phyloP scores from a whole-genome alignment of 371 early-diverging fungal genomes.

The Lichtheimia ornata region DNA sequence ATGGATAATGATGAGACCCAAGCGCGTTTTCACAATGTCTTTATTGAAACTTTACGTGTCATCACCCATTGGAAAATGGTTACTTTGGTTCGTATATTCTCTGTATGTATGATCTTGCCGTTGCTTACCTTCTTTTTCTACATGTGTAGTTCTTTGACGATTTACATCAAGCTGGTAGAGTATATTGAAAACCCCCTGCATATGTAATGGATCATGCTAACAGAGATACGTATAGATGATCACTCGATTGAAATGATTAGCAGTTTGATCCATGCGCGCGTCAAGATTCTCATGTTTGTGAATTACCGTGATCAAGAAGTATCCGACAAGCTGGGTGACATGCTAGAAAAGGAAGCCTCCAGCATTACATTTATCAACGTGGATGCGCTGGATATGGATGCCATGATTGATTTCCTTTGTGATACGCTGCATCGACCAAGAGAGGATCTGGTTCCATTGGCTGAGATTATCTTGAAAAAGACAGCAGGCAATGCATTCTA shows the following conservation, averaged over 20 bases:
- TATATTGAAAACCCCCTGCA: background rate
- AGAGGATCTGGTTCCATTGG: slow-evolving; percentile 31
- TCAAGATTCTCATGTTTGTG: slow-evolving; percentile 34
- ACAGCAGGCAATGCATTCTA: slow-evolving; percentile 47
- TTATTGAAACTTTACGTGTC: slow-evolving; percentile 43
- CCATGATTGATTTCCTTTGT: slow-evolving; percentile 32
- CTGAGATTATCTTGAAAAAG: slow-evolving; percentile 33
- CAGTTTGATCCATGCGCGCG: slow-evolving; percentile 28
- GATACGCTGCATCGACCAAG: slow-evolving; percentile 33
- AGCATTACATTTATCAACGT: slow-evolving; percentile 27
- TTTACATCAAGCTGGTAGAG: slow-evolving; percentile 36
- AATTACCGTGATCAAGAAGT: slow-evolving; percentile 40
- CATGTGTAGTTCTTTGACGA: slow-evolving; percentile 40
- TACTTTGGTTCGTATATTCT: slow-evolving; percentile 27
- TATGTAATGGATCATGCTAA: background rate
- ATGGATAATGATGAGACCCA: slow-evolving; percentile 39
- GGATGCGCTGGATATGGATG: slow-evolving; percentile 31
- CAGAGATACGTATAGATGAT: slow-evolving; percentile 21
- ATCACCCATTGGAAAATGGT: slow-evolving; percentile 43
- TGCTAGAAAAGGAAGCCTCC: slow-evolving; percentile 27
- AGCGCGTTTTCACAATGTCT: slow-evolving; percentile 39
- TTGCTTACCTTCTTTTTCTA: background rate
- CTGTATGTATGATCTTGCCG: too few relatives aligned
- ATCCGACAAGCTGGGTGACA: slow-evolving; percentile 11
- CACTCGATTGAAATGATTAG: slow-evolving; percentile 40